These are phyloP conservation scores for Neurospora sp. DNA, from an alignment of 495 filamentous ascomycete genomes.

Conservation along the genomic window DNA sequence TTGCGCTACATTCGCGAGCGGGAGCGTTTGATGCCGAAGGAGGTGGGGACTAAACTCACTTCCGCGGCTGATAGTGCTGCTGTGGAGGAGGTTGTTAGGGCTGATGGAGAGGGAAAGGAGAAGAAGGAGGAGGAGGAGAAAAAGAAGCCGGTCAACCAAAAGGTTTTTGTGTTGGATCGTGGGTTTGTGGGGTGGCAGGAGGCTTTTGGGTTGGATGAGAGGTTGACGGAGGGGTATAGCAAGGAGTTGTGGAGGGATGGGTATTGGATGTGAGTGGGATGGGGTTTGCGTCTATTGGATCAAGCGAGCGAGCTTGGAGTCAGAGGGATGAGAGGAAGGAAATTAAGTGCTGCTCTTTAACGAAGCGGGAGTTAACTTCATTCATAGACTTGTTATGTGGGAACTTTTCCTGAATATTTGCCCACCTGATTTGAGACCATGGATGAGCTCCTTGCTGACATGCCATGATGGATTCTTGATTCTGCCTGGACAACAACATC, in stretches of 20 bases:
- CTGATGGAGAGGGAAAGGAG: neutral
- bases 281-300: neutral
- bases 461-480: neutral
- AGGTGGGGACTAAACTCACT: constrained; percentile 5
- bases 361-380: neutral
- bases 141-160: constrained; percentile 38
- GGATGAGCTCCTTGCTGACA: neutral
- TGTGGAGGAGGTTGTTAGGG: neutral
- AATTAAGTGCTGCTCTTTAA: neutral
- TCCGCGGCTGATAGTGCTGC: neutral
- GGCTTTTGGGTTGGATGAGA: constrained; percentile 65
- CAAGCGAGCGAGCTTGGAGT: neutral
- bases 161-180: constrained; percentile 71
- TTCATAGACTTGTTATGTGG: neutral
- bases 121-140: constrained; percentile 4
- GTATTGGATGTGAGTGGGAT: constrained; percentile 26
- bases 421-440: neutral
- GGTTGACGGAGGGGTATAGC: constrained; percentile 75
- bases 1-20: constrained; percentile 57
- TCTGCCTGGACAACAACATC: neutral
- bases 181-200: constrained; percentile 94
- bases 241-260: constrained; percentile 77
- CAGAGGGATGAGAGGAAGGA: neutral
- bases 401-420: neutral
- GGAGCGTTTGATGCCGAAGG: constrained; percentile 30